Base-by-base conservation (phyloP, 176 grass and related monocot genomes). In the Ensete ventricosum region DNA sequence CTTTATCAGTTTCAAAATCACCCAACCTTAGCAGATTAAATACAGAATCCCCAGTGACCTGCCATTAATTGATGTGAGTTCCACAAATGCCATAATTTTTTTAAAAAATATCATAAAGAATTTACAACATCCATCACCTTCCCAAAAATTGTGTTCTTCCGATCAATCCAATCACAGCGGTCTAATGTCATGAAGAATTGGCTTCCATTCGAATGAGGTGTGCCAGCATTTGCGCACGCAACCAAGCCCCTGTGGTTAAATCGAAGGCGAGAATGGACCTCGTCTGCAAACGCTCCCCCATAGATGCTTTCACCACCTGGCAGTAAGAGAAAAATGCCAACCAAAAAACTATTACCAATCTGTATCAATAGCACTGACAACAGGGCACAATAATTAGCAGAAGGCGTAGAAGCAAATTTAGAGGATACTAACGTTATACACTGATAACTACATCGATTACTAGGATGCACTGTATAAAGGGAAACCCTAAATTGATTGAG, bases 181-280 rank as follows among this genome's bases (percentile, higher is more conserved):
- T 98, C 95, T 26, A 98, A 84, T 19, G 88, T 91, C 9, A 93
- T 80, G 63, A 98, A 98, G 76, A 98, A 98, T 55, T 98, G 95
- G 75, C 90, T 98, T 60, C 94, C 94, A 7, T 98, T 98, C 1
- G 90, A 91, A 81, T 93, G 90, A 52, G 95, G 77, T 1, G 86
- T 87, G 27, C 95, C 95, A 34, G 95, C 95, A 85, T 98, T 93
- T 69, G 95, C 95, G 48, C 95, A 98, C 0, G 90, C 95, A 51
- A 98, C 84, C 84, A 98, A 80, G 20, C 95, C 95, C 75, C 95
- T 89, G 79, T 98, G 95, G 57, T 98, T 98, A 83, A 98, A 98
- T 82, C 90, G 77, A 74, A 98, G 25, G n/a, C 95, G 84, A 0
- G 95, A 89, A 72, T 98, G 95, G 72, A 93, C 89, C 60, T 98